These are phyloP conservation scores for Piloderma croceum DNA, from an alignment of 768 basidiomycete species.

Conservation along the genomic window DNA sequence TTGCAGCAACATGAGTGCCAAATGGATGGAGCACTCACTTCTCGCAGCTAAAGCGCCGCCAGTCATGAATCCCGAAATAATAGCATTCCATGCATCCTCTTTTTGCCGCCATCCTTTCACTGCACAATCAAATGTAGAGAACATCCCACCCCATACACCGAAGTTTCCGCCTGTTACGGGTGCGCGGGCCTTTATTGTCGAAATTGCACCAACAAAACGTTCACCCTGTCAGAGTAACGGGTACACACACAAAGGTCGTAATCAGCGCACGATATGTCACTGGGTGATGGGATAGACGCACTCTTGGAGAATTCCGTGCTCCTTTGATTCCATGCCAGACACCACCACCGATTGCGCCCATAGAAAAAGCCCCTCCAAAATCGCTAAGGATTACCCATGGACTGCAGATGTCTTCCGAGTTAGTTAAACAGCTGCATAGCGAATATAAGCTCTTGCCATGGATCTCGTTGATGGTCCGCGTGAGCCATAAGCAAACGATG, in stretches of 20 bases:
- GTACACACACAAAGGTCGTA: not conserved
- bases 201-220: conserved; percentile 87
- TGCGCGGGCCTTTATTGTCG: conserved; percentile 95
- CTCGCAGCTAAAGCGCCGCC: conserved; percentile 92
- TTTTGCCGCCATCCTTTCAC: conserved; percentile 96
- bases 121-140: conserved; percentile 97
- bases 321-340: conserved; percentile 99
- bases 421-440: not conserved
- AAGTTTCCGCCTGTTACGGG: conserved; percentile 98
- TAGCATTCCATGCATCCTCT: conserved; percentile 98
- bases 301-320: conserved; percentile 91
- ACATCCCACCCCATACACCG: conserved; percentile 95
- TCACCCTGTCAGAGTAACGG: conserved; percentile 64
- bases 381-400: conserved; percentile 99
- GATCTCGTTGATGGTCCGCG: conserved; percentile 91
- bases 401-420: conserved; percentile 35
- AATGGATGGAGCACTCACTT: conserved; percentile 54
- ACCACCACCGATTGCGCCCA: conserved; percentile 96
- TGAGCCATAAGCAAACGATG: too few species aligned
- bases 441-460: conserved; percentile 53
- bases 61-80: conserved; percentile 97
- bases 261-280: conserved; percentile 4
- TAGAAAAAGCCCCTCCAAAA: conserved; percentile 95
- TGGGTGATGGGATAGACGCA: conserved; percentile 32
- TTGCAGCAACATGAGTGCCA: not conserved